These are phyloP conservation scores for Cutaneotrichosporon sp. DNA, from an alignment of 1,284 basidiomycete species.

Conservation along the genomic window DNA sequence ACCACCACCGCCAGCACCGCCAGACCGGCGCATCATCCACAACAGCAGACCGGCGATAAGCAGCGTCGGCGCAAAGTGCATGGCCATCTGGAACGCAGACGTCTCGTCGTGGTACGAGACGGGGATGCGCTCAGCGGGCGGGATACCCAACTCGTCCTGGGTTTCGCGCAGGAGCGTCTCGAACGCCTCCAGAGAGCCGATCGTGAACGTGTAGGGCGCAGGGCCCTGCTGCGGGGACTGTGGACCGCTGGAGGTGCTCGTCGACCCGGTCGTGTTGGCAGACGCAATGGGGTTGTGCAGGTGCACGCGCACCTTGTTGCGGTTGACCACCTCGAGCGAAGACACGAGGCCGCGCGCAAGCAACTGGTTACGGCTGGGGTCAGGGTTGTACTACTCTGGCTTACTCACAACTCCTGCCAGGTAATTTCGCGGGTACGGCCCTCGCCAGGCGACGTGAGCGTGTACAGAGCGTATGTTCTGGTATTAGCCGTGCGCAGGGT, in stretches of 20 bases:
- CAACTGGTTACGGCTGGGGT: conserved; percentile 68
- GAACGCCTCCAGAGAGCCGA: conserved; percentile 95
- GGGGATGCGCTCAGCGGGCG: conserved; percentile 86
- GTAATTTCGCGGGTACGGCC: conserved; percentile 73
- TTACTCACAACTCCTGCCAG: conserved; percentile 82
- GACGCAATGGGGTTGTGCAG: conserved; percentile 41
- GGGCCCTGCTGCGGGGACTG: conserved; percentile 45
- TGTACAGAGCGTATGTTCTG: conserved; percentile 42
- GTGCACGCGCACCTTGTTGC: conserved; percentile 64
- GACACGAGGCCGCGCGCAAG: conserved; percentile 95
- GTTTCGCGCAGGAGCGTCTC: conserved; percentile 91
- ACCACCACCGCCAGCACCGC: conserved; percentile 55
- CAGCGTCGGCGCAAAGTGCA: conserved; percentile 91
- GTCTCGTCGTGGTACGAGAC: conserved; percentile 96
- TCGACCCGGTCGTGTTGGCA: conserved; percentile 10
- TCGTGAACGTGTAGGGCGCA: conserved; percentile 79
- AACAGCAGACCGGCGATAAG: conserved; percentile 85
- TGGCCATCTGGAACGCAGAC: conserved; percentile 70
- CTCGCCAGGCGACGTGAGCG: conserved; percentile 34
- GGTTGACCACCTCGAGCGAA: conserved; percentile 88
- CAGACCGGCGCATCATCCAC: conserved; percentile 78
- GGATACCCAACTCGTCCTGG: conserved; percentile 86
- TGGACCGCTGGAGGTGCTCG: conserved; percentile 21
- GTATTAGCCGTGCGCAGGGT: neutral
- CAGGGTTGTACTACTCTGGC: neutral